Evolutionary conservation across 495 filamentous ascomycete species (phyloP).

Genomic region (Penicillium ucsense): DNA sequence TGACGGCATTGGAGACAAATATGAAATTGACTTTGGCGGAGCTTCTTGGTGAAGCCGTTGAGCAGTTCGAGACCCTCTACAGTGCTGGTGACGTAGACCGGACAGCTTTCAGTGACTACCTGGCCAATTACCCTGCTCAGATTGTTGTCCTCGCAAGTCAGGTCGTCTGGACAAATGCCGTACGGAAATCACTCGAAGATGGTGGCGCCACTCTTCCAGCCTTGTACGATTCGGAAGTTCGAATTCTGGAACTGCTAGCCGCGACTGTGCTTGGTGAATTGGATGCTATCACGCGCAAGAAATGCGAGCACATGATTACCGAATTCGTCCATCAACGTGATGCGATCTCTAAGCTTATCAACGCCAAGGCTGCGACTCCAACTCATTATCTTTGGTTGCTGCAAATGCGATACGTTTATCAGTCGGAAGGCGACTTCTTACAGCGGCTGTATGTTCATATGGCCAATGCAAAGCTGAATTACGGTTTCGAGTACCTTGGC

Average conservation of each 20-base stretch:
- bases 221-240: constrained; percentile 66
- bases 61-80: constrained; percentile 62
- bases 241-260: constrained; percentile 73
- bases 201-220: constrained; percentile 56
- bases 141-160: constrained; percentile 95
- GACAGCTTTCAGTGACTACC: constrained; percentile 61
- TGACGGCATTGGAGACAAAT: constrained; percentile 76
- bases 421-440: constrained; percentile 66
- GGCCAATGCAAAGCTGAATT: constrained; percentile 91
- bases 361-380: constrained; percentile 61
- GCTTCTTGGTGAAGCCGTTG: constrained; percentile 74
- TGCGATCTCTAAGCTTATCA: constrained; percentile 71
- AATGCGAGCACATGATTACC: constrained; percentile 97
- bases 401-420: constrained; percentile 96
- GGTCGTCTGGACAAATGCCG: constrained; percentile 79
- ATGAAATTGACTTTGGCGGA: constrained; percentile 95
- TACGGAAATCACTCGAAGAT: constrained; percentile 62
- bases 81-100: constrained; percentile 53
- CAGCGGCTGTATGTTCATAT: constrained; percentile 85
- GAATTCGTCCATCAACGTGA: constrained; percentile 98
- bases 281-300: constrained; percentile 78
- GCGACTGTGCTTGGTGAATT: constrained; percentile 84
- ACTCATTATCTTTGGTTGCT: constrained; percentile 87
- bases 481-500: constrained; percentile 96
- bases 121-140: constrained; percentile 77